Evolutionary conservation across 139 green algal species (phyloP).

Genomic region (Picochlorum sp.): DNA sequence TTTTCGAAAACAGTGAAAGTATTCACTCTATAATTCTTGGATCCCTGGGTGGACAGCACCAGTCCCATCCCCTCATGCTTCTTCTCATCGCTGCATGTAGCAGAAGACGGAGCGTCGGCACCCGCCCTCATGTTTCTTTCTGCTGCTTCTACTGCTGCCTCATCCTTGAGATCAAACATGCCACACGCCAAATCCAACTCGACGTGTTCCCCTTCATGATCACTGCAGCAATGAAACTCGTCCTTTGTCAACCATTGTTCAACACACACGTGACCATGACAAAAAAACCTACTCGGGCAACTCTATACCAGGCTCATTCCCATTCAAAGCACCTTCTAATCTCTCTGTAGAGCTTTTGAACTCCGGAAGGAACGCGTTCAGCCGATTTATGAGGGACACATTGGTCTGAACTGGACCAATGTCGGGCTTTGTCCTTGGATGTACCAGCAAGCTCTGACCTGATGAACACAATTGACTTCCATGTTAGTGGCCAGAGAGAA

Average conservation of each 20-base stretch:
- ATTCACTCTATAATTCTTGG: background rate
- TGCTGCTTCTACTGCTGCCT: constrained; percentile 21
- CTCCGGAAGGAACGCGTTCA: constrained; percentile 31
- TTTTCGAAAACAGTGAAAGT: background rate
- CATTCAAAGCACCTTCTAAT: constrained; percentile 1
- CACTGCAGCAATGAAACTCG: background rate
- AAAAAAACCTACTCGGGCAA: constrained; percentile 2
- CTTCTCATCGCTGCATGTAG: background rate
- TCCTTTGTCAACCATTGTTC: background rate
- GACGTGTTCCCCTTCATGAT: constrained; percentile 6
- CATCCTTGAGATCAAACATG: constrained; percentile 31
- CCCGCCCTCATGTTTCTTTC: constrained; percentile 10
- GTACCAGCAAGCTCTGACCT: background rate
- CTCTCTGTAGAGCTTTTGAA: constrained; percentile 25
- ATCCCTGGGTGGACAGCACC: background rate
- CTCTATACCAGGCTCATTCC: background rate
- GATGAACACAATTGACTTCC: background rate
- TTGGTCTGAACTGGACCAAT: background rate
- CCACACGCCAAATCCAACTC: constrained; percentile 34
- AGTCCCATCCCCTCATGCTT: background rate
- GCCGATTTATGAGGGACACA: constrained; percentile 15
- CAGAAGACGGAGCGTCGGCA: background rate
- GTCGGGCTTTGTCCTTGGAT: background rate
- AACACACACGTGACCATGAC: background rate
- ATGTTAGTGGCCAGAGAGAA: too few species aligned